Percentiles rank a stretch among this genome's conserved stretches.
phyloP scores from a whole-genome alignment of 2,329 filamentous ascomycete species.

The Colletotrichum sp. region DNA sequence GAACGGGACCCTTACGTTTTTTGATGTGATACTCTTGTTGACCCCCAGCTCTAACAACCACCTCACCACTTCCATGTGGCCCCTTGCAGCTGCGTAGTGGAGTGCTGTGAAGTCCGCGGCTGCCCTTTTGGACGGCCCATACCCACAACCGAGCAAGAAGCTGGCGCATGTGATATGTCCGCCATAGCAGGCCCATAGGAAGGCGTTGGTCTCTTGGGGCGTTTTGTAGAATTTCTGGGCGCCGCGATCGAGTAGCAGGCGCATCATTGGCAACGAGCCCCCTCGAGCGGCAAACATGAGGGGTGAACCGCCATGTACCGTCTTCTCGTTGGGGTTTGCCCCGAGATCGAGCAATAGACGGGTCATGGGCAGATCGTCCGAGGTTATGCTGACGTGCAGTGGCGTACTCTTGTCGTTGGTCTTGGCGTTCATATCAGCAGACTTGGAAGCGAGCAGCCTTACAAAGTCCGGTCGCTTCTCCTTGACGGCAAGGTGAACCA shows the following conservation, averaged over 20 bases:
- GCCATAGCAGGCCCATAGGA: neutral
- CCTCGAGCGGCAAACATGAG: neutral
- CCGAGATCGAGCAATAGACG: neutral
- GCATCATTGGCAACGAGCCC: neutral
- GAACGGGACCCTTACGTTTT: neutral
- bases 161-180: neutral
- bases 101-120: neutral
- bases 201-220: neutral
- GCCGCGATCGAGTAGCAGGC: neutral
- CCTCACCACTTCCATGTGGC: neutral
- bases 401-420: neutral
- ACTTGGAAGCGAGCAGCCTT: neutral
- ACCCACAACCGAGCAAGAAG: neutral
- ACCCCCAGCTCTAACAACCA: slow-evolving; percentile 16
- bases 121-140: neutral
- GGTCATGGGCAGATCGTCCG: neutral
- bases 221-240: neutral
- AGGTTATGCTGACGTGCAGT: neutral
- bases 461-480: neutral
- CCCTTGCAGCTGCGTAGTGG: neutral
- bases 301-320: neutral
- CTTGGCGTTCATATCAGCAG: neutral
- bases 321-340: neutral
- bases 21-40: neutral
- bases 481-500: neutral